Conservation (phyloP, 495 filamentous ascomycete genomes). For the Hyaloscypha bicolor region DNA sequence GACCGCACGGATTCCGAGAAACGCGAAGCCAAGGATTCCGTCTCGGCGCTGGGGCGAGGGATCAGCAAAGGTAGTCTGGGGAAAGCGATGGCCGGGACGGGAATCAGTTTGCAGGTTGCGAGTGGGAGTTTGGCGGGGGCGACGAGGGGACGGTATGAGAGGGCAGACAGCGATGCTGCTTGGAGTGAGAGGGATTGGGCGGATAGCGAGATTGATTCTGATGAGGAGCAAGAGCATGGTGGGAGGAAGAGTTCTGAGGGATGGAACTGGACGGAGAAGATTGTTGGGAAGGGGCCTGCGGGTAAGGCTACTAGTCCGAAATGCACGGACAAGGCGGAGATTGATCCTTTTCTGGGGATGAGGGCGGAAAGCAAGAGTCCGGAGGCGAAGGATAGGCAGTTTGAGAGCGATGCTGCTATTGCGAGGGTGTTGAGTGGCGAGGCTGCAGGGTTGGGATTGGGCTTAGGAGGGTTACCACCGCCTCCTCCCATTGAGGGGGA, state of each 20-base stretch:
- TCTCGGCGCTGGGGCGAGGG: constrained; percentile 35
- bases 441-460: constrained; percentile 19
- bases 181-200: constrained; percentile 59
- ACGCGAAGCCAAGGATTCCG: constrained; percentile 42
- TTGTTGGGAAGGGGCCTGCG: constrained; percentile 45
- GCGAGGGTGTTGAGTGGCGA: constrained; percentile 21
- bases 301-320: constrained; percentile 17
- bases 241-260: constrained; percentile 25
- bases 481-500: not conserved
- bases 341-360: constrained; percentile 26
- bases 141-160: not conserved
- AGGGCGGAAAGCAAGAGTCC: constrained; percentile 16
- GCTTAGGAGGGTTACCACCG: constrained; percentile 1
- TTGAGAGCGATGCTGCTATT: constrained; percentile 20
- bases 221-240: constrained; percentile 29
- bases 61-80: constrained; percentile 14
- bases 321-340: constrained; percentile 22
- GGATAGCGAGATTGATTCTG: constrained; percentile 53
- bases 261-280: constrained; percentile 62
- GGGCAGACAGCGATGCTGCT: constrained; percentile 39
- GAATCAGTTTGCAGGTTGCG: not conserved
- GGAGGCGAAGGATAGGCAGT: not conserved
- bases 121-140: too few species aligned
- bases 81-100: constrained; percentile 7
- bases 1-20: constrained; percentile 41